Evolutionary conservation across 2,329 filamentous ascomycete species (phyloP).

Genomic region (Incumbomyces delicatus): DNA sequence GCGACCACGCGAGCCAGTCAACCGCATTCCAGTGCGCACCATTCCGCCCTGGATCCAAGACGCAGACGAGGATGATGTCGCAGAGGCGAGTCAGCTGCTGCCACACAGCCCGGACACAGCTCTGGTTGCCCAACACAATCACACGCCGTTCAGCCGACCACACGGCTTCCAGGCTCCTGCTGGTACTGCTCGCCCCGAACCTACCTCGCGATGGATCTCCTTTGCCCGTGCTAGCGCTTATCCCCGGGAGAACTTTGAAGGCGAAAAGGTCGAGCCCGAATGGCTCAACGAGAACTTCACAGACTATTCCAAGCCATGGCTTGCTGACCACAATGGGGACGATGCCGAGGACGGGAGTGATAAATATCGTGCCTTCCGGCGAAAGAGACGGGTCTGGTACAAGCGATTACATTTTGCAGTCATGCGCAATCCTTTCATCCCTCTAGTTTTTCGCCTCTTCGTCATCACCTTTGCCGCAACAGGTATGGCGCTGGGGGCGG

Average conservation of each 20-base stretch:
- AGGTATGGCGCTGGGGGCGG: constrained; percentile 67
- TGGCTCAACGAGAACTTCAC: constrained; percentile 37
- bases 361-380: constrained; percentile 40
- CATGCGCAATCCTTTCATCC: constrained; percentile 74
- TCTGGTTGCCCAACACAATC: constrained; percentile 38
- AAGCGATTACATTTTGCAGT: constrained; percentile 58
- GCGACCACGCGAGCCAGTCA: not conserved
- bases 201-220: constrained; percentile 38
- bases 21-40: constrained; percentile 6
- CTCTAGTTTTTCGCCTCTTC: constrained; percentile 68
- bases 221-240: constrained; percentile 36
- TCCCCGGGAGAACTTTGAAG: constrained; percentile 28
- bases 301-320: constrained; percentile 43
- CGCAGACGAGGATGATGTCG: constrained; percentile 30
- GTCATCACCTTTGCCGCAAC: constrained; percentile 75
- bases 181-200: constrained; percentile 17
- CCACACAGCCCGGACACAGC: constrained; percentile 31
- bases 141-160: constrained; percentile 27
- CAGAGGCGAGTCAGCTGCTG: constrained; percentile 26
- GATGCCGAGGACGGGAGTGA: constrained; percentile 43
- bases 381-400: constrained; percentile 43
- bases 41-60: constrained; percentile 33
- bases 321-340: constrained; percentile 34
- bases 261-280: constrained; percentile 34
- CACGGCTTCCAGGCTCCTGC: constrained; percentile 10